Evolutionary conservation across 2,329 filamentous ascomycete species (phyloP).

Genomic region (Fonsecaea nubica): DNA sequence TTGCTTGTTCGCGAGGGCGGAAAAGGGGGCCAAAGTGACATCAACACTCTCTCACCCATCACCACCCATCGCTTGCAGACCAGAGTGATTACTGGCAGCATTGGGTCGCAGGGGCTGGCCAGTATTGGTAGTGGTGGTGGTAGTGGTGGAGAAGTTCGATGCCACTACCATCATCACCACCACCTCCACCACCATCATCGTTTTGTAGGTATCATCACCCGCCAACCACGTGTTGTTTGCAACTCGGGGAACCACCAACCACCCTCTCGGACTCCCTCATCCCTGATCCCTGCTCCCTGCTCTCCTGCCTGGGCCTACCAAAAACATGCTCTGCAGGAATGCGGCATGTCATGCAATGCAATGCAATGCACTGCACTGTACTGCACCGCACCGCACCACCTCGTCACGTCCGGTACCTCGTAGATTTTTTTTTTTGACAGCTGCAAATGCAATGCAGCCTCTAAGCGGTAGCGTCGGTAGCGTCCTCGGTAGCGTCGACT

Average conservation of each 20-base stretch:
- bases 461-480: neutral
- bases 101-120: too few species aligned
- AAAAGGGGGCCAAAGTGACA: neutral
- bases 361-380: neutral
- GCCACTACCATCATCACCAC: too few species aligned
- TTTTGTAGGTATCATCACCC: too few species aligned
- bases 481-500: neutral
- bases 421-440: too few species aligned
- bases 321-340: too few species aligned
- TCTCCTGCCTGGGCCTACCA: too few species aligned
- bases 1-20: neutral
- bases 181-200: too few species aligned
- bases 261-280: neutral
- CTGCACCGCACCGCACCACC: too few species aligned
- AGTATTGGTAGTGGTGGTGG: neutral
- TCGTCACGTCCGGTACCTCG: too few species aligned
- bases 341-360: neutral
- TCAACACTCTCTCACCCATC: neutral
- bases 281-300: neutral
- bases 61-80: neutral
- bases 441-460: conserved; percentile 7
- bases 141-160: conserved; percentile 3
- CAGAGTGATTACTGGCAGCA: neutral
- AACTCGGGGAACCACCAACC: conserved; percentile 2
- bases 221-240: conserved; percentile 5